These are phyloP conservation scores for Pinus taeda DNA, from an alignment of 75 land plant species.

Conservation along the genomic window DNA sequence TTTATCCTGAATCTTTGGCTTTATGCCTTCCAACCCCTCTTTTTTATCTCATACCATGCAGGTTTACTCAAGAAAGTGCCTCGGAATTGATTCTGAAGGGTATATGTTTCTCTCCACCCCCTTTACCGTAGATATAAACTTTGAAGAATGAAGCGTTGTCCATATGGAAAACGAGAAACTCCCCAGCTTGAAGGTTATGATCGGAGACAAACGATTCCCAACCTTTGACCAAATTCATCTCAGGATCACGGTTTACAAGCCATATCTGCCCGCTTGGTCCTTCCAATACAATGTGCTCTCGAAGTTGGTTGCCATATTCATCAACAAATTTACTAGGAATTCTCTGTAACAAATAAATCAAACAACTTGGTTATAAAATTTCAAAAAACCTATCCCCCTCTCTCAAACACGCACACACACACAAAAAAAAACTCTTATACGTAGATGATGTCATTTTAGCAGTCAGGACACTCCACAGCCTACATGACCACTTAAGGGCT, in stretches of 20 bases:
- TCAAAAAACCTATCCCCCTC: too few relatives aligned
- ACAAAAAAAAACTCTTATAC: too few relatives aligned
- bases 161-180: background rate
- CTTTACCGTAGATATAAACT: background rate
- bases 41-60: background rate
- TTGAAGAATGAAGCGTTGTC: background rate
- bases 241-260: background rate
- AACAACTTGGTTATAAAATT: background rate
- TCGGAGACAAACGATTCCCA: conserved; percentile 1
- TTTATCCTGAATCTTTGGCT: background rate
- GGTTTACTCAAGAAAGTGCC: background rate
- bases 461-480: too few relatives aligned
- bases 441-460: too few relatives aligned
- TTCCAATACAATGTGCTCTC: conserved; percentile 3
- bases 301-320: background rate
- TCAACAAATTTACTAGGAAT: background rate
- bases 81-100: background rate
- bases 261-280: conserved; percentile 9
- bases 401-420: too few relatives aligned
- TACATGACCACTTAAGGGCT: too few relatives aligned
- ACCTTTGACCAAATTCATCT: conserved; percentile 6
- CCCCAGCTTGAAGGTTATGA: background rate
- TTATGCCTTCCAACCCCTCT: background rate
- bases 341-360: conserved; percentile 1
- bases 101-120: background rate